Percentiles rank a stretch among this genome's conserved stretches.
Conservation (phyloP, 2,329 filamentous ascomycete species). For the Teratosphaeria viscida region DNA sequence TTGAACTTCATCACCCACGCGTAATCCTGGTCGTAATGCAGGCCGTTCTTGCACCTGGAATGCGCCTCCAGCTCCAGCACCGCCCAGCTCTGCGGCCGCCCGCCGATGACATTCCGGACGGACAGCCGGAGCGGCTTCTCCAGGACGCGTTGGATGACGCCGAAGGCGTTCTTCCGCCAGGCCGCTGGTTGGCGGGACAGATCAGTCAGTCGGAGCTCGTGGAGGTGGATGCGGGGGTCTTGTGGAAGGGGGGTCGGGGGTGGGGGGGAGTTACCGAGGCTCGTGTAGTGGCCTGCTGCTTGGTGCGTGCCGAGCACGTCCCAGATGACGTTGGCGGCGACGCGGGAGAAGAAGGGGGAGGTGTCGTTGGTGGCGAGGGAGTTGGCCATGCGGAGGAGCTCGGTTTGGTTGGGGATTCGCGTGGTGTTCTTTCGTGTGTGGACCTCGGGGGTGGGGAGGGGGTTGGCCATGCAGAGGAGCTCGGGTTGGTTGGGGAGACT, state of each 20-base stretch:
- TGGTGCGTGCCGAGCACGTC: conserved; percentile 18
- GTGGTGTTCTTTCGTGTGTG: neutral
- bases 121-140: conserved; percentile 13
- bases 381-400: conserved; percentile 13
- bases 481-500: conserved; percentile 3
- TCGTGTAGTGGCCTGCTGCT: conserved; percentile 16
- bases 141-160: conserved; percentile 14
- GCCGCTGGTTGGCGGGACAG: conserved; percentile 4
- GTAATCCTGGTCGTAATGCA: conserved; percentile 18
- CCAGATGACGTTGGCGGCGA: conserved; percentile 18
- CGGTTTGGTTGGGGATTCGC: conserved; percentile 11
- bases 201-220: neutral
- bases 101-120: conserved; percentile 18
- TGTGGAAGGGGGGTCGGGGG: neutral
- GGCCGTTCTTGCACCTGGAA: conserved; percentile 19
- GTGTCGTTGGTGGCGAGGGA: conserved; percentile 14
- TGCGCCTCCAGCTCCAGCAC: conserved; percentile 18
- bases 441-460: conserved; percentile 6
- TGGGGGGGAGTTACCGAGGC: conserved; percentile 6
- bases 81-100: conserved; percentile 19
- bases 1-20: conserved; percentile 20
- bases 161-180: conserved; percentile 20
- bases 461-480: conserved; percentile 12
- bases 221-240: no score
- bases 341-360: conserved; percentile 18